Evolutionary conservation across 192 early-diverging fungal species (phyloP).

Genomic region (Umbelopsis sp.): DNA sequence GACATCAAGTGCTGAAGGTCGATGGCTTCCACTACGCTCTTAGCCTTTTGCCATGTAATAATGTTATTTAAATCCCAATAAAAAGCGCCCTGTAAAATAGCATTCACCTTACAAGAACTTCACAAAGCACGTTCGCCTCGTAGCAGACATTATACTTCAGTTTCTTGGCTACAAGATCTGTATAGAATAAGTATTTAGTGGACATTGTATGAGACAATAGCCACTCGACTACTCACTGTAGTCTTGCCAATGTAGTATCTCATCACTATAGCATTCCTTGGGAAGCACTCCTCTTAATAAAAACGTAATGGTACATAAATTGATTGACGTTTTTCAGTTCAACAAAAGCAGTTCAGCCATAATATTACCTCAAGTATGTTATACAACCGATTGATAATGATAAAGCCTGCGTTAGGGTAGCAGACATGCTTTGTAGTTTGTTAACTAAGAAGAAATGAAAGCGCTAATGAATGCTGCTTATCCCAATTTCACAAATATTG

Average conservation of each 20-base stretch:
- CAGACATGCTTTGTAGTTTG: neutral
- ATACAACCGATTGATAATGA: conserved; percentile 6
- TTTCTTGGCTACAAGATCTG: neutral
- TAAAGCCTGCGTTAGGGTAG: neutral
- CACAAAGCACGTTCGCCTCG: neutral
- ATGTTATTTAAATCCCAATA: neutral
- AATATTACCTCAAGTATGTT: conserved; percentile 1
- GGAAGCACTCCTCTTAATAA: neutral
- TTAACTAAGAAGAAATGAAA: neutral
- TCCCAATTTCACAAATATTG: too few species aligned
- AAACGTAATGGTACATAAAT: too few species aligned
- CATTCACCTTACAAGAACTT: conserved; percentile 1
- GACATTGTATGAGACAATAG: too few species aligned
- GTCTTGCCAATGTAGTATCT: neutral
- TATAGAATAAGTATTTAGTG: neutral
- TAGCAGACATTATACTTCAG: neutral
- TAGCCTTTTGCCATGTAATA: neutral
- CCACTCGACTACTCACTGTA: neutral
- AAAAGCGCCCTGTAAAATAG: neutral
- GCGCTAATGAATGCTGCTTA: too few species aligned
- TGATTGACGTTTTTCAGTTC: neutral
- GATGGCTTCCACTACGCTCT: neutral
- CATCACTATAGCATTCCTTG: neutral
- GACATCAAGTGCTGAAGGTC: neutral
- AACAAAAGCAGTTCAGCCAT: neutral